Evolutionary conservation across 192 early-diverging fungal genomes (phyloP), one percentile per base, ranked within the genome.

Genomic region (Allomyces arbusculus): DNA sequence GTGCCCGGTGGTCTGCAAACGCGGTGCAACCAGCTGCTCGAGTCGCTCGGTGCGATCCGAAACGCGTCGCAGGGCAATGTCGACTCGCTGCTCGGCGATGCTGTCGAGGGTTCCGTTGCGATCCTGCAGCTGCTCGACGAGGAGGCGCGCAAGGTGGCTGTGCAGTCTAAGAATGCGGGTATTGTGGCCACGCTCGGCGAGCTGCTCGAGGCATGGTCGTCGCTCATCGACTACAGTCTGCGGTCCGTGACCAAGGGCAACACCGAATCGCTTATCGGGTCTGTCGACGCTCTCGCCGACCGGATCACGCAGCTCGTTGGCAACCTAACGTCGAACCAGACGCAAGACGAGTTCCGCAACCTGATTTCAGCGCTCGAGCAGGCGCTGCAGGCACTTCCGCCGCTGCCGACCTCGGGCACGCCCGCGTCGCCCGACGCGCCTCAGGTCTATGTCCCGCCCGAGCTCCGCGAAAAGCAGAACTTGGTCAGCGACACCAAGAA

Each of bases 401-500:
- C 12, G 16, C 20, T 20, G 2, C 16, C 12, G 20, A 6, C 50
- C 50, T 8, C 12, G 6, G 16, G 0, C 1, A n/a, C n/a, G n/a
- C 50, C 16, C 16, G 50, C 16, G 16, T 20, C 16, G 12, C 16
- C 16, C 50, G 50, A 58, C 20, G 7, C 50, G 12, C 16, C 50
- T 6, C 2, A 14, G 12, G 50, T 20, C 50, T 14, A 20, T n/a
- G 20, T 20, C 3, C 20, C 50, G 50, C 16, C 50, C 9, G 50
- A 58, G 50, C 16, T 20, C 16, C 20, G 50, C 16, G 50, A 58
- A n/a, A 14, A 58, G 20, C 50, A 58, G 16, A 14, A n/a, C 3
- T 74, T 84, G 40, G 65, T 81, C 10, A 77, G 79, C 62, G 81
- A 77, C 4, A 73, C 79, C 10, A 83, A 79, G 62, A 77, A 75